phyloP scores from a whole-genome alignment of 805 yeast genomes.

The Clavispora fructus region DNA sequence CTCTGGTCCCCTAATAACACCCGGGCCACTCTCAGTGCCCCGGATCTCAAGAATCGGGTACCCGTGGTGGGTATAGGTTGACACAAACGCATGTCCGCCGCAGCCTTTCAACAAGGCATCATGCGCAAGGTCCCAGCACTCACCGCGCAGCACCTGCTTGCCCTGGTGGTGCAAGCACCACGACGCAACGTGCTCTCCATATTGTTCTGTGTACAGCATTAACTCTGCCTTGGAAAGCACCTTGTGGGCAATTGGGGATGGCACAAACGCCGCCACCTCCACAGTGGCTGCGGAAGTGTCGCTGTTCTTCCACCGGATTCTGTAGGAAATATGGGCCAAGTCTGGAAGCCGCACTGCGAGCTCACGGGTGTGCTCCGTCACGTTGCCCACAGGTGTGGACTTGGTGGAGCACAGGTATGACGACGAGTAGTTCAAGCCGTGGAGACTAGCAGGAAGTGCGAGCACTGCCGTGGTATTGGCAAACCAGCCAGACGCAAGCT shows the following conservation, averaged over 20 bases:
- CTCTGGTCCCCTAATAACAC: slow-evolving; percentile 11
- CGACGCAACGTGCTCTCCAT: slow-evolving; percentile 49
- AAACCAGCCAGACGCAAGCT: slow-evolving; percentile 45
- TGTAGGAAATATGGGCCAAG: slow-evolving; percentile 31
- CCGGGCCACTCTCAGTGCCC: slow-evolving; percentile 16
- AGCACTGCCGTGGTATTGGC: slow-evolving; percentile 20
- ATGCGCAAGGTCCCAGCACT: slow-evolving; percentile 58
- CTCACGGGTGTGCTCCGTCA: slow-evolving; percentile 16
- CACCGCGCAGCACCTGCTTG: slow-evolving; percentile 48
- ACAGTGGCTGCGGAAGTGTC: slow-evolving; percentile 18
- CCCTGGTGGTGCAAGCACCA: slow-evolving; percentile 51
- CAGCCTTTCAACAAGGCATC: slow-evolving; percentile 51
- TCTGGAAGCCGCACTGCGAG: slow-evolving; percentile 39
- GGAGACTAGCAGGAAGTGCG: slow-evolving; percentile 34
- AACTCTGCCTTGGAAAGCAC: slow-evolving; percentile 30
- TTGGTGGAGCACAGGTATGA: slow-evolving; percentile 13
- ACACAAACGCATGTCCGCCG: slow-evolving; percentile 53
- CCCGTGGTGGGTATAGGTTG: slow-evolving; percentile 45
- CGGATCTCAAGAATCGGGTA: slow-evolving; percentile 29
- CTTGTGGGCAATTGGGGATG: slow-evolving; percentile 37
- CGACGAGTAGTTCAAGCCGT: slow-evolving; percentile 30
- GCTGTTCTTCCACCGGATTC: slow-evolving; percentile 36
- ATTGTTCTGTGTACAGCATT: slow-evolving; percentile 28
- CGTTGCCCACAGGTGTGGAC: slow-evolving; percentile 5
- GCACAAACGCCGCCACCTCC: slow-evolving; percentile 26